Conservation (phyloP, 1,139 yeast species). For the Tardiomyces depauwii region DNA sequence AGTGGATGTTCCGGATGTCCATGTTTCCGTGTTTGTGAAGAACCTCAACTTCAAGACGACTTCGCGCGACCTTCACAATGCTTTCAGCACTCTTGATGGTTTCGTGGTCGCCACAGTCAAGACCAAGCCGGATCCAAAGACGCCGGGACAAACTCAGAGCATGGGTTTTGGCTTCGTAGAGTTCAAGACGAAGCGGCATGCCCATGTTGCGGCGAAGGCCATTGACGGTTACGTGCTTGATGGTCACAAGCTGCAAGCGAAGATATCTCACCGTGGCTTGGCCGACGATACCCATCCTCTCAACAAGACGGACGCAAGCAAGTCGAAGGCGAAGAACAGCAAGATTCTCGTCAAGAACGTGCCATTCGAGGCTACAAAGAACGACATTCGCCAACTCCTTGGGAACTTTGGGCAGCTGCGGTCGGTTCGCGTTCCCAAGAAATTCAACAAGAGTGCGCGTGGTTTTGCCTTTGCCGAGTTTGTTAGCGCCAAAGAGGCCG, state of each 20-base stretch:
- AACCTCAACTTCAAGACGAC: constrained; percentile 83
- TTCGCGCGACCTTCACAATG: constrained; percentile 39
- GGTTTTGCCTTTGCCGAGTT: constrained; percentile 98
- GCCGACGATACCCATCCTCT: constrained; percentile 9
- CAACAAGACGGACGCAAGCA: constrained; percentile 2
- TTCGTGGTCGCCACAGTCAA: constrained; percentile 76
- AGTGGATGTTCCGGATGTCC: constrained; percentile 37
- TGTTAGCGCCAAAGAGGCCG: constrained; percentile 81
- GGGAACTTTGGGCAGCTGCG: constrained; percentile 91
- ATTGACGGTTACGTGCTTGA: constrained; percentile 74
- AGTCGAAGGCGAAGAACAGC: constrained; percentile 28
- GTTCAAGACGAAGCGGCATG: constrained; percentile 67
- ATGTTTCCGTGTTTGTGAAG: constrained; percentile 82
- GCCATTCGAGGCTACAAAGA: constrained; percentile 92
- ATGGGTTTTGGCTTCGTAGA: constrained; percentile 99
- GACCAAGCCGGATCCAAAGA: constrained; percentile 80
- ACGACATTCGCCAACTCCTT: constrained; percentile 81
- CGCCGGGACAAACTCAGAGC: constrained; percentile 51
- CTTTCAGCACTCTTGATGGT: constrained; percentile 65
- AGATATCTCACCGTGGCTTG: constrained; percentile 67
- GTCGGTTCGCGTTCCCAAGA: constrained; percentile 92
- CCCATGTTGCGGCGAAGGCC: constrained; percentile 59
- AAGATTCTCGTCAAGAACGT: constrained; percentile 91
- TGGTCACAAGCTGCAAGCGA: constrained; percentile 84
- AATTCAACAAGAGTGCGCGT: constrained; percentile 87